A percentile compares a stretch with the other conserved stretches of the same genome.
Evolutionary conservation across 768 basidiomycete genomes (phyloP).

Genomic region (Mycena albidolilacea): DNA sequence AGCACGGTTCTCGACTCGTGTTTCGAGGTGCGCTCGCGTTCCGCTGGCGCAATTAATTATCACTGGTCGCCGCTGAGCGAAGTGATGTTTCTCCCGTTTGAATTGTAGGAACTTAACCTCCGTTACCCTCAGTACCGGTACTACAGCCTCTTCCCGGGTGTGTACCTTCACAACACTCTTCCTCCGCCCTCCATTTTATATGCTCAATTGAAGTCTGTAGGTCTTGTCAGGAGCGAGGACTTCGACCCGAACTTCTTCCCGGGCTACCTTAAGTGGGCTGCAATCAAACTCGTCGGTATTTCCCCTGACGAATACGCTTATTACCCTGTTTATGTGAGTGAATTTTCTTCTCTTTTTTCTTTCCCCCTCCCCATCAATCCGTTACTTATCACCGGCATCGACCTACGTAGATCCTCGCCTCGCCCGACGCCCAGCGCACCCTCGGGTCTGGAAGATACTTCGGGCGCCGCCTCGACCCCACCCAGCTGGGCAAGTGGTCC

Average conservation of each 20-base stretch:
- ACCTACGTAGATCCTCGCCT: conserved; percentile 7
- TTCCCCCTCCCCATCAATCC: neutral
- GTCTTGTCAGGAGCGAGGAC: conserved; percentile 15
- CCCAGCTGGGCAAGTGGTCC: neutral
- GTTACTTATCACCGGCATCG: no score
- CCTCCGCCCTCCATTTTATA: no score
- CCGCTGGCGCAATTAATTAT: no score
- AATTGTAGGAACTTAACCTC: conserved; percentile 16
- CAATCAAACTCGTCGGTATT: conserved; percentile 7
- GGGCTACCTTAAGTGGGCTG: neutral
- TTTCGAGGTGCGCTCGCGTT: conserved; percentile 4
- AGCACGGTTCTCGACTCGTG: conserved; percentile 20
- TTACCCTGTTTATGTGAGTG: conserved; percentile 11
- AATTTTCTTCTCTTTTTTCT: no score
- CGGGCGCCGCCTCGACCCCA: neutral
- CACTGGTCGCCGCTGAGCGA: no score
- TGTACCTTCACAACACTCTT: neutral
- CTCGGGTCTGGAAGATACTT: conserved; percentile 8
- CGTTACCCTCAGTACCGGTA: conserved; percentile 28
- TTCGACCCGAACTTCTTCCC: conserved; percentile 4
- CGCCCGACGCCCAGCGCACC: neutral
- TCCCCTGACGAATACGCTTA: conserved; percentile 18
- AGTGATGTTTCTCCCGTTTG: no score
- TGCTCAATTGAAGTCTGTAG: neutral
- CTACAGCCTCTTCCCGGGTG: conserved; percentile 15